Evolutionary conservation across 257 asterid genomes (phyloP), one percentile per base, ranked within the genome.

Genomic region (Leptodermis oblonga): DNA sequence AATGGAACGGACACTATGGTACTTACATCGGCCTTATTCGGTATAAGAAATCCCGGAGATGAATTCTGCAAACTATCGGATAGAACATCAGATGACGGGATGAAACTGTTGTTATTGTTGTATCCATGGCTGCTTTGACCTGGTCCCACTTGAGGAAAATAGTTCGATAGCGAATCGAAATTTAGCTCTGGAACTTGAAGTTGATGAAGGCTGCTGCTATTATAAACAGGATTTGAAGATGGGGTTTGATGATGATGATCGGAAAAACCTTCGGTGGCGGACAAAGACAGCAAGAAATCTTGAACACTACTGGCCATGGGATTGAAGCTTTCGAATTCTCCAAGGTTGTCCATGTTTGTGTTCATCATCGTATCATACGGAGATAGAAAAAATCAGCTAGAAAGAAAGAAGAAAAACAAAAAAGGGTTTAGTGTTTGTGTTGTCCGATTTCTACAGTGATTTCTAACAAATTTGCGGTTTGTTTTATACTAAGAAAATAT

Each of bases 301-400:
- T 81, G 81, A 63, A 46, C 59, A 62, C 73, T 71, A 39, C 72
- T 72, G n/a, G n/a, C n/a, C n/a, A n/a, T n/a, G 33, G 86, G 33
- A 81, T 73, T 75, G 72, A 80, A 82, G 42, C 59, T 73, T 34
- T 77, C 88, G 46, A 83, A 70, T 62, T 80, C 77, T 39, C 62
- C 74, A 42, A 85, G 74, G 76, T 82, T 84, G 82, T 64, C 86
- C 79, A 80, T 71, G 76, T 64, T 75, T 58, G 80, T 28, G 69
- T 74, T 69, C 78, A 74, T 74, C 4, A 14, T 14, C 41, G 2
- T 4, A 53, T 53, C 31, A 26, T 23, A 45, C 28, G 70, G 70
- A 45, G 70, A 73, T 65, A 63, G 51, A 42, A 68, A 76, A n/a
- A n/a, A n/a, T n/a, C n/a, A 70, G 76, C 76, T 78, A 53, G 73